Percentiles rank a stretch among this genome's conserved stretches.
phyloP scores from a whole-genome alignment of 371 early-diverging fungal genomes.

The Zychaea mexicana region DNA sequence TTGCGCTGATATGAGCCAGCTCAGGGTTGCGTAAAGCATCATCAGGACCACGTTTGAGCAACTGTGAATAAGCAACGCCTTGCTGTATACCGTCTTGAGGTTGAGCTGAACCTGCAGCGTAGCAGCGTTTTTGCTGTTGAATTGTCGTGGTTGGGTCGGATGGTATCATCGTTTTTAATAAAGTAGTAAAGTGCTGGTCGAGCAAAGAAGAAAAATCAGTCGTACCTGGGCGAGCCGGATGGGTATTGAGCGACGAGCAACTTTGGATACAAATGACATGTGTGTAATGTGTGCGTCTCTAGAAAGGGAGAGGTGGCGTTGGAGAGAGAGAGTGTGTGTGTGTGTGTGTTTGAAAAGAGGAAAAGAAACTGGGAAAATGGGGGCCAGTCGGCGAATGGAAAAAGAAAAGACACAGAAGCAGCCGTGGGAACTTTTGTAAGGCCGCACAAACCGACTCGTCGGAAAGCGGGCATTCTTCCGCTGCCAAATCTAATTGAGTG shows the following conservation, averaged over 20 bases:
- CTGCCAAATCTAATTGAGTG: not conserved
- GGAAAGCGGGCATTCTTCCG: not conserved
- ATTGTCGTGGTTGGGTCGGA: too few relatives aligned
- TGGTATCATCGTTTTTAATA: not conserved
- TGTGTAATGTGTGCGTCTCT: not conserved
- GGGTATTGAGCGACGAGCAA: slow-evolving; percentile 3
- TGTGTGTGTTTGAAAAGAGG: too few relatives aligned
- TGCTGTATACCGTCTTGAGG: slow-evolving; percentile 83
- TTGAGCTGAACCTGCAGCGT: slow-evolving; percentile 44
- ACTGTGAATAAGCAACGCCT: slow-evolving; percentile 75
- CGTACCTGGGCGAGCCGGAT: not conserved
- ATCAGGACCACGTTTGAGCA: slow-evolving; percentile 71
- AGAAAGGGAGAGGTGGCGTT: not conserved
- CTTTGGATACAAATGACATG: not conserved
- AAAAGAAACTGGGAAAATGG: too few relatives aligned
- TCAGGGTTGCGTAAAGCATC: slow-evolving; percentile 80
- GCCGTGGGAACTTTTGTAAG: not conserved
- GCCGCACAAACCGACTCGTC: not conserved
- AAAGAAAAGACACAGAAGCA: not conserved
- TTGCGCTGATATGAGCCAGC: slow-evolving; percentile 60
- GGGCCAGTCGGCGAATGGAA: not conserved
- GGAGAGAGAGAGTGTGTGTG: not conserved
- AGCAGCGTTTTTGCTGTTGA: slow-evolving; percentile 21
- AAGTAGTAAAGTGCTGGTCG: not conserved
- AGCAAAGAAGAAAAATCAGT: not conserved